These are phyloP conservation scores for Helichrysum umbraculigerum DNA, from an alignment of 129 eudicot genomes.

Conservation along the genomic window DNA sequence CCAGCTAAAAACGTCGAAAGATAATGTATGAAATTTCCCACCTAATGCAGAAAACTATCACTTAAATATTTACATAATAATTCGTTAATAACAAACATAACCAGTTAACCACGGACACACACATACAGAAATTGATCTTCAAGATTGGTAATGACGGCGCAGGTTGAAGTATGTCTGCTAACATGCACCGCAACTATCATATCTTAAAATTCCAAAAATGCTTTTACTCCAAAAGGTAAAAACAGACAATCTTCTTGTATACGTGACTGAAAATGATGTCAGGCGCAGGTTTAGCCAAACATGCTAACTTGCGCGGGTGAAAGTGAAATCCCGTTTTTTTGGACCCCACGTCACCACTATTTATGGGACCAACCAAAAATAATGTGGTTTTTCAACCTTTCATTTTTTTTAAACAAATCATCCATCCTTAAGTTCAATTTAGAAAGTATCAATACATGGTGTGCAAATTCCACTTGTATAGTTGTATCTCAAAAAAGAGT, in stretches of 20 bases:
- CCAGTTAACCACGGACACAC: too few relatives aligned
- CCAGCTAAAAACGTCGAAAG: constrained; percentile 97
- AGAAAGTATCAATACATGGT: background rate
- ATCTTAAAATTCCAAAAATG: background rate
- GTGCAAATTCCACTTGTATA: background rate
- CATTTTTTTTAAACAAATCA: constrained; percentile 19
- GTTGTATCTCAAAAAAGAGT: too few relatives aligned
- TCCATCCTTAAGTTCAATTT: constrained; percentile 23
- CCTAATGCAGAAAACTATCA: constrained; percentile 37
- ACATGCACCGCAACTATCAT: constrained; percentile 22
- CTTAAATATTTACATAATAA: background rate
- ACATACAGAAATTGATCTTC: too few relatives aligned
- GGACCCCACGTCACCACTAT: constrained; percentile 34
- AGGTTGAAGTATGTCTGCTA: constrained; percentile 15
- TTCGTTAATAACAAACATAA: background rate
- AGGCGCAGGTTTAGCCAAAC: constrained; percentile 16
- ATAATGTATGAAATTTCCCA: constrained; percentile 97
- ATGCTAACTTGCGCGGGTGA: constrained; percentile 26
- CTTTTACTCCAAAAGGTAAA: background rate
- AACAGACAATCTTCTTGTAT: constrained; percentile 24
- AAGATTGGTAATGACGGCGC: constrained; percentile 1
- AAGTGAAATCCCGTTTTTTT: background rate
- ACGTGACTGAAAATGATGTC: constrained; percentile 16
- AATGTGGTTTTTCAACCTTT: constrained; percentile 17
- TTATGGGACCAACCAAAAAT: constrained; percentile 28